These are phyloP conservation scores for Paracoccidioides lutzii DNA, from an alignment of 2,329 filamentous ascomycete genomes.

Conservation along the genomic window DNA sequence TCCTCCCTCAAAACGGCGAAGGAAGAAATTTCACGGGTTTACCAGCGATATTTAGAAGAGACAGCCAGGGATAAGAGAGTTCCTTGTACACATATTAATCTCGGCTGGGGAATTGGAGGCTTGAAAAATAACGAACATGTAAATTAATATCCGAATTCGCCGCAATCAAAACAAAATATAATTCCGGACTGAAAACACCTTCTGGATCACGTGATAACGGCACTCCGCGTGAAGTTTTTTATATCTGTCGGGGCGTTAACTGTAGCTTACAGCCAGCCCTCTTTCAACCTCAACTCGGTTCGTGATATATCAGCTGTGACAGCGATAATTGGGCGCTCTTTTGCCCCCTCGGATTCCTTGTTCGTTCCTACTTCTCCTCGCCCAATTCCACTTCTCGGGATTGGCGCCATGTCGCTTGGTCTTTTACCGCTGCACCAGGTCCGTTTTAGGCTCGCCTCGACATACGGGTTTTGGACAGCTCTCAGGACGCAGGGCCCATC, in stretches of 20 bases:
- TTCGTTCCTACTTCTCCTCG: not conserved
- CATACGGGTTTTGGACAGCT: not conserved
- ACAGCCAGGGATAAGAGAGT: not conserved
- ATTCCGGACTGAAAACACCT: not conserved
- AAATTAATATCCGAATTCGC: not conserved
- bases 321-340: not conserved
- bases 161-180: not conserved
- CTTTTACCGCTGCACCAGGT: constrained; percentile 1
- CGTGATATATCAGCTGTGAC: no score
- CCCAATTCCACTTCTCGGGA: not conserved
- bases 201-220: not conserved
- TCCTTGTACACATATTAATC: not conserved
- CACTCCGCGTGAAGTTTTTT: not conserved
- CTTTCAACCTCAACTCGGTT: no score
- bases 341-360: not conserved
- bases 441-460: not conserved
- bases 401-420: not conserved
- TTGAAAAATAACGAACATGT: not conserved
- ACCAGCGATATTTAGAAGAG: not conserved
- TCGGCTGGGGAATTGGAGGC: not conserved
- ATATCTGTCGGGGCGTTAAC: not conserved
- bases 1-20: not conserved
- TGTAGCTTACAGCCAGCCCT: no score
- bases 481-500: not conserved
- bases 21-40: not conserved